Evolutionary conservation across 139 green algal species (phyloP), one percentile per base, ranked within the genome.

Genomic region (Chlamydomonas schloesseri): DNA sequence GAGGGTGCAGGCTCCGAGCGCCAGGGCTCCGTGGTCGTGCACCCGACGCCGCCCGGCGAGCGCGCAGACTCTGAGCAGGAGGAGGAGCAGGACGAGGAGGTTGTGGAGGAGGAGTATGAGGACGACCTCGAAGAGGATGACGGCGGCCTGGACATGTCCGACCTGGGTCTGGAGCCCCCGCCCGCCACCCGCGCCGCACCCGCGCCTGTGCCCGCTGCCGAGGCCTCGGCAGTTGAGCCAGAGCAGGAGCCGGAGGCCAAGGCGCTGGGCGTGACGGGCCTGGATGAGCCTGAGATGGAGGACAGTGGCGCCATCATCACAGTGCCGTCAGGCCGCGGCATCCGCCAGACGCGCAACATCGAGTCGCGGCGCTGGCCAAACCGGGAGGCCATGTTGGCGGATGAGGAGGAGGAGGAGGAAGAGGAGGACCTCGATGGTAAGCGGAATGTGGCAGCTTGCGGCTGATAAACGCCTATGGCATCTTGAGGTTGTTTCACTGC

Each of bases 301-400:
- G 79, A 85, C 11, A 85, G 79, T 31, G 79, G 67, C 20, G 50
- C 21, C 64, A 55, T 76, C 47, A 57, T 85, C 13, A 6, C 62
- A 26, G 79, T 85, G 65, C 79, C 79, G 23, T n/a, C 23, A 2
- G 67, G 67, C 31, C 65, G 65, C 29, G 65, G 79, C 65, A 76
- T 85, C 23, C 68, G 67, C 21, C 79, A 85, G 79, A 85, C 79
- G 47, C 79, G 68, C 13, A 23, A 85, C 65, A 85, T 85, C 24
- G 65, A 76, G 67, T 85, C 79, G 29, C 46, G 47, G 2, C 28
- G 24, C 15, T 85, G 79, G 79, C 79, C 65, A 31, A 76, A 26
- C 67, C 67, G 69, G 31, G n/a, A 85, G 28, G 20, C 67, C 26
- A 4, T 37, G 33, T 11, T 85, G 29, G 78, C 8, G 24, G 24